Base-by-base conservation (phyloP, 1,284 basidiomycete genomes). In the Cryptococcus hybrid region DNA sequence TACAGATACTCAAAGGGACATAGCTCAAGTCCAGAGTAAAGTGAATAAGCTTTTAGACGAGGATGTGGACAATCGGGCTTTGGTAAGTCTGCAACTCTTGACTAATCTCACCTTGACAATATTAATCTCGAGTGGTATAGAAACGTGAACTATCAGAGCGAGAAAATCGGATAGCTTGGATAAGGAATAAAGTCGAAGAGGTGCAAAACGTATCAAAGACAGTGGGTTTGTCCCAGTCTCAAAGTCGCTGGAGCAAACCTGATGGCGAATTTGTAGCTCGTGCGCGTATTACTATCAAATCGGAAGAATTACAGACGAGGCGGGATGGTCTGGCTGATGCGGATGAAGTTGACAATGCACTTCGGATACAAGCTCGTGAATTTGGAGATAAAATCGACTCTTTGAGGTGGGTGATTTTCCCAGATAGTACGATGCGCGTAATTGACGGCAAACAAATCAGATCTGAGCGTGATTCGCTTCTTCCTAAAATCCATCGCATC, bases 1-100 rank as follows among this genome's bases (percentile, higher is more conserved):
- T 54, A 68, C 80, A 38, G 89, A 90, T 65, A 86, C 85, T n/a
- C 78, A 85, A 65, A 75, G 76, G 43, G 86, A 84, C 6, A 80
- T 90, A 1, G 77, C 70, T 24, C 80, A 84, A 42, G 77, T 88
- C 24, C 76, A 85, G 13, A 69, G 65, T 18, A 82, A 83, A 58
- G 84, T 88, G 39, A 83, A 89, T 68, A 68, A 69, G 39, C 66
- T 82, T 13, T 67, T 88, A 34, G 67, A 79, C 37, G 71, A 75
- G 18, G 84, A 86, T 69, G 64, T 63, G 2, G 69, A 76, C 37
- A 70, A 74, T 51, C 71, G 75, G 46, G 73, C 83, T 65, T 84
- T 89, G 73, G 71, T 83, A 76, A 48, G 62, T 48, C 40, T 30
- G 30, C 30, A 30, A 30, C 30, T 30, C 30, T 4, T 4, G 3